Evolutionary conservation across 805 yeast species (phyloP).

Genomic region (Suhomyces pyralidae): DNA sequence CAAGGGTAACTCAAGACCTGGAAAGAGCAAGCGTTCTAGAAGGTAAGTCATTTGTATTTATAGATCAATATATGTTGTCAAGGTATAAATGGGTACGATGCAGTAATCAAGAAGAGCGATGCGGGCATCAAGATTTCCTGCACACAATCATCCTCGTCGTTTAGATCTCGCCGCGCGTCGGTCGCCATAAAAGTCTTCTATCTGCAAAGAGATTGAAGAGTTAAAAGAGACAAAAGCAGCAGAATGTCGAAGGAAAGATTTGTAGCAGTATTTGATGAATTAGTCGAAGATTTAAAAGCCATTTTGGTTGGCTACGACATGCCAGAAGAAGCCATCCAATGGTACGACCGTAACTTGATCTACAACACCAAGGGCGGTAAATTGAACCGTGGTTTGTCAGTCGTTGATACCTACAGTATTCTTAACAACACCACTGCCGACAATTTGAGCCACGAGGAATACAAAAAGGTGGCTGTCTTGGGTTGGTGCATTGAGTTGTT

Average conservation of each 20-base stretch:
- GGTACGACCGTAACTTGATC: conserved; percentile 72
- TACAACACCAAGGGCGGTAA: conserved; percentile 97
- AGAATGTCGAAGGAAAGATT: conserved; percentile 48
- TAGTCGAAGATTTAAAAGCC: conserved; percentile 71
- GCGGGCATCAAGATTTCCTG: neutral
- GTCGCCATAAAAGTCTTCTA: neutral
- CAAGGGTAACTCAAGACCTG: conserved; percentile 29
- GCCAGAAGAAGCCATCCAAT: conserved; percentile 79
- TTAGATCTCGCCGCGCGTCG: neutral
- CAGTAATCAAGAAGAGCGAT: too few species aligned
- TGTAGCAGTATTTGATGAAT: conserved; percentile 64
- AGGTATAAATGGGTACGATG: neutral
- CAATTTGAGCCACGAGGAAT: conserved; percentile 65
- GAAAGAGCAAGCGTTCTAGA: conserved; percentile 41
- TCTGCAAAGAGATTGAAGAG: neutral
- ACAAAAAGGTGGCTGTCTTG: conserved; percentile 77
- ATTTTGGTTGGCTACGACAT: conserved; percentile 67
- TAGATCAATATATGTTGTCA: conserved; percentile 1
- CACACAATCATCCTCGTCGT: neutral
- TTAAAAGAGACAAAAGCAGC: neutral
- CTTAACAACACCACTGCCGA: conserved; percentile 59
- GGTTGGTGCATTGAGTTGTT: conserved; percentile 96
- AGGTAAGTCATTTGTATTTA: conserved; percentile 11
- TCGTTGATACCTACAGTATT: conserved; percentile 85
- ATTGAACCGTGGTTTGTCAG: conserved; percentile 93